These are phyloP conservation scores for Prunella vulgaris DNA, from an alignment of 257 asterid species.

Conservation along the genomic window DNA sequence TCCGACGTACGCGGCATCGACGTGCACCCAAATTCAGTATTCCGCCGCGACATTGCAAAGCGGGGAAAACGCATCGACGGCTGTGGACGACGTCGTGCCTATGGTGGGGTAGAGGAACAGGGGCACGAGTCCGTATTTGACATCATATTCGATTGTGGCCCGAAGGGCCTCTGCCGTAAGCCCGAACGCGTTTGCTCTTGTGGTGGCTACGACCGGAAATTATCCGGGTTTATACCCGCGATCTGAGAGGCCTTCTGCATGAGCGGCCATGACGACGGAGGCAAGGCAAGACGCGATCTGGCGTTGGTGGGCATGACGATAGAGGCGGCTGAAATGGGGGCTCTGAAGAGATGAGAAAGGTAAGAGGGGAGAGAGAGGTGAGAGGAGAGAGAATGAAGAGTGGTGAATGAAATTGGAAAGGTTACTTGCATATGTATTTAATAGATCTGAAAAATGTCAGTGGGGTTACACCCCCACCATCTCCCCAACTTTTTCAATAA, in stretches of 20 bases:
- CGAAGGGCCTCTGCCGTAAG: conserved; percentile 36
- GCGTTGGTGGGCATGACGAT: too few relatives aligned
- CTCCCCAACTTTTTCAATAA: too few relatives aligned
- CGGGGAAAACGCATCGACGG: conserved; percentile 49
- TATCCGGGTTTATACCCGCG: conserved; percentile 53
- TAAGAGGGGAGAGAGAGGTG: too few relatives aligned
- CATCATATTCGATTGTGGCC: conserved; percentile 34
- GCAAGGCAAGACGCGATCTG: too few relatives aligned
- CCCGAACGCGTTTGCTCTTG: conserved; percentile 30
- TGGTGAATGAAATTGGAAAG: too few relatives aligned
- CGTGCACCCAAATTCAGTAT: conserved; percentile 62
- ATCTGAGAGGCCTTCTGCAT: conserved; percentile 64
- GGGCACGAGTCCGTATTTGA: conserved; percentile 48
- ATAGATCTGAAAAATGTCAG: too few relatives aligned
- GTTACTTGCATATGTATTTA: too few relatives aligned
- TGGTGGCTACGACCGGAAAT: conserved; percentile 51
- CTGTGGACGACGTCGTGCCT: conserved; percentile 68
- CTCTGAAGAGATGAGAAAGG: too few relatives aligned
- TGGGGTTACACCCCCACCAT: too few relatives aligned
- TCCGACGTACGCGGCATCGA: conserved; percentile 78
- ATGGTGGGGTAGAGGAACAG: conserved; percentile 59
- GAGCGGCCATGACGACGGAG: too few relatives aligned
- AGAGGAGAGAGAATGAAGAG: too few relatives aligned
- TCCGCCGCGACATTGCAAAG: conserved; percentile 51
- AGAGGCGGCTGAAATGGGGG: too few relatives aligned